Evolutionary conservation across 1,284 basidiomycete species (phyloP).

Genomic region (Malassezia caprae): DNA sequence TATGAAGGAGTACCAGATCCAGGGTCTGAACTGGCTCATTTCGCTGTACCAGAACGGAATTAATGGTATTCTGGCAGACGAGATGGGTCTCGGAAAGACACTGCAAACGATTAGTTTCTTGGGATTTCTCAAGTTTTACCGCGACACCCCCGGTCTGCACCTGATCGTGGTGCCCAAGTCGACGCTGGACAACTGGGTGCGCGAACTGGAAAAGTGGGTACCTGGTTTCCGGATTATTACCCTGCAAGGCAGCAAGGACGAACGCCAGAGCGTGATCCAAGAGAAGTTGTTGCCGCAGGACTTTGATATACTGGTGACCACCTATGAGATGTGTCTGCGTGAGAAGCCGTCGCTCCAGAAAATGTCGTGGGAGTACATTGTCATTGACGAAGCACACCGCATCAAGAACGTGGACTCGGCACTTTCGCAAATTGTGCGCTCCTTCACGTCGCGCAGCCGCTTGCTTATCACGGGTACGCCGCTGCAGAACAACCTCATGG

Average conservation of each 20-base stretch:
- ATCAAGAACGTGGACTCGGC: constrained; percentile 99
- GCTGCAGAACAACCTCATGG: constrained; percentile 92
- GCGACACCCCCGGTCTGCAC: constrained; percentile 68
- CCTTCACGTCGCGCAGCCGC: constrained; percentile 77
- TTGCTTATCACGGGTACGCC: constrained; percentile 95
- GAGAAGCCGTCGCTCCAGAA: constrained; percentile 85
- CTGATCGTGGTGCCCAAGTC: constrained; percentile 95
- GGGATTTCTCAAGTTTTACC: constrained; percentile 80
- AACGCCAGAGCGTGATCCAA: constrained; percentile 70
- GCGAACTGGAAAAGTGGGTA: constrained; percentile 87
- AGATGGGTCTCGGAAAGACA: constrained; percentile 90
- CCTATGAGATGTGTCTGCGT: constrained; percentile 93
- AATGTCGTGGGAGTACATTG: constrained; percentile 94
- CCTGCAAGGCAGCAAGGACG: constrained; percentile 79
- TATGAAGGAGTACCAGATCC: constrained; percentile 90
- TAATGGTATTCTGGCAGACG: constrained; percentile 42
- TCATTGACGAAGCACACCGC: constrained; percentile 96
- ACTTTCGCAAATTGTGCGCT: constrained; percentile 84
- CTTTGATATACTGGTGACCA: constrained; percentile 90
- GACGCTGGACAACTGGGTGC: constrained; percentile 89
- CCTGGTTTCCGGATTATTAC: constrained; percentile 68
- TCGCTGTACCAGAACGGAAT: constrained; percentile 40
- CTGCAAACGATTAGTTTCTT: constrained; percentile 96
- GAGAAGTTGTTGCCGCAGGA: constrained; percentile 70
- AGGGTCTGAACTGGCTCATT: constrained; percentile 90